Percentiles rank a stretch among this genome's conserved stretches.
Evolutionary conservation across 495 filamentous ascomycete species (phyloP).

Genomic region (Xylaria castorea): DNA sequence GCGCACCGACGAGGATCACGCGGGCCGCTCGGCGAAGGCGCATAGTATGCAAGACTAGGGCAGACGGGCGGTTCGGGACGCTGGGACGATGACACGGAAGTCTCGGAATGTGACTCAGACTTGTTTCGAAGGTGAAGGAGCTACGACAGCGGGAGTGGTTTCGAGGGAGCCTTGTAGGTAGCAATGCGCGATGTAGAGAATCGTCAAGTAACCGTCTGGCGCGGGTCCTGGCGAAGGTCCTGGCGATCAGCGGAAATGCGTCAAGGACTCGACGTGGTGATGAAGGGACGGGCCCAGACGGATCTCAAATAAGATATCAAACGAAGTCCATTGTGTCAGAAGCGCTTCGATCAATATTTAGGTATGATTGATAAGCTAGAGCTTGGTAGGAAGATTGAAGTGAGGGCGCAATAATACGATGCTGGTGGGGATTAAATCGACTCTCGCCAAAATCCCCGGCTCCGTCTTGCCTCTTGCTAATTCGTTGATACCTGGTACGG

Average conservation of each 20-base stretch:
- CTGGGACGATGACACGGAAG: constrained; percentile 19
- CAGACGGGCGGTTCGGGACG: constrained; percentile 2
- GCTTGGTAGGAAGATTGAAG: not conserved
- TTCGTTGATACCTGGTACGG: not conserved
- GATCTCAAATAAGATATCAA: constrained; percentile 17
- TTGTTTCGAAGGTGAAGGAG: not conserved
- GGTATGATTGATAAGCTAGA: constrained; percentile 2
- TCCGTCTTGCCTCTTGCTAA: constrained; percentile 9
- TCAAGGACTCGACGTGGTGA: constrained; percentile 9
- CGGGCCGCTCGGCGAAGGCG: constrained; percentile 82
- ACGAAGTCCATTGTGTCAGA: constrained; percentile 19
- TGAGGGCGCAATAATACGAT: constrained; percentile 15
- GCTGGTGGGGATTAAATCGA: constrained; percentile 19
- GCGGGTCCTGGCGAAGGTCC: too few species aligned
- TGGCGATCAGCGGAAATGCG: not conserved
- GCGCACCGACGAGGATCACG: constrained; percentile 94
- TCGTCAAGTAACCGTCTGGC: not conserved
- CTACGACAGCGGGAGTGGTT: not conserved
- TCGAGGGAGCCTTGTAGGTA: not conserved
- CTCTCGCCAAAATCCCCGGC: not conserved
- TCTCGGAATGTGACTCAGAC: constrained; percentile 1
- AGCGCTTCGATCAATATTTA: not conserved
- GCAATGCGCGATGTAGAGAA: not conserved
- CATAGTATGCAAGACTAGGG: constrained; percentile 46
- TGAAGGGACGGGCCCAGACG: constrained; percentile 18